A percentile compares a stretch with the other conserved stretches of the same genome.
Conservation (phyloP, 768 basidiomycete genomes). For the Russula sp. region DNA sequence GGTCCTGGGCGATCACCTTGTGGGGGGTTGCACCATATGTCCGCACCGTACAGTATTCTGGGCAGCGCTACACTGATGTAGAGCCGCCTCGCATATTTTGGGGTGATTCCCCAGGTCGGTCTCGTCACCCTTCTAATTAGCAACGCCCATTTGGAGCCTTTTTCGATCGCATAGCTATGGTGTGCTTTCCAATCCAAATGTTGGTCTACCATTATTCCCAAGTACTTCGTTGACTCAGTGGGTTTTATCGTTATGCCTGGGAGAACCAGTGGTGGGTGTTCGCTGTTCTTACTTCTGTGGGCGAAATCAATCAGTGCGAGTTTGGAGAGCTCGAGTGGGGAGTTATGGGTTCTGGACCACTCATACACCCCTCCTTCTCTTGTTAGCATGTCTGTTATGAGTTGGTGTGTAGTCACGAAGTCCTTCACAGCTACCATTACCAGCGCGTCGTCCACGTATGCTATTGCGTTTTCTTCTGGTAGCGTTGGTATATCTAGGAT, state of each 20-base stretch:
- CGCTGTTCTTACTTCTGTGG: rapidly evolving
- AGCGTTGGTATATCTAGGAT: background rate
- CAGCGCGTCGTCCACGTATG: background rate
- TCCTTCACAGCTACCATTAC: constrained; percentile 24
- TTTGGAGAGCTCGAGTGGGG: background rate
- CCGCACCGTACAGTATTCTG: background rate
- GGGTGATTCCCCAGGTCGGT: background rate
- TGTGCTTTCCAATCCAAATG: background rate
- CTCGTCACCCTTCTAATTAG: background rate
- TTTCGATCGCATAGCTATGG: background rate
- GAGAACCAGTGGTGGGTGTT: background rate
- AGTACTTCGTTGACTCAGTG: background rate
- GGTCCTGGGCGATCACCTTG: too few species aligned
- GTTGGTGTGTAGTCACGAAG: constrained; percentile 20
- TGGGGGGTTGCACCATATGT: too few species aligned
- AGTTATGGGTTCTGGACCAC: background rate
- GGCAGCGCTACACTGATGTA: background rate
- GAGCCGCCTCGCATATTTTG: background rate
- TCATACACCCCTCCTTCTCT: background rate
- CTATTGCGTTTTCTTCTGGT: background rate
- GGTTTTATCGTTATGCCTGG: background rate
- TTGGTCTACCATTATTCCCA: background rate
- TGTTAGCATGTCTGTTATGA: background rate
- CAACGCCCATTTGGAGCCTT: background rate
- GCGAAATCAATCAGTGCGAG: constrained; percentile 1